phyloP scores from a whole-genome alignment of 257 asterid species.

The Coffea canephora region DNA sequence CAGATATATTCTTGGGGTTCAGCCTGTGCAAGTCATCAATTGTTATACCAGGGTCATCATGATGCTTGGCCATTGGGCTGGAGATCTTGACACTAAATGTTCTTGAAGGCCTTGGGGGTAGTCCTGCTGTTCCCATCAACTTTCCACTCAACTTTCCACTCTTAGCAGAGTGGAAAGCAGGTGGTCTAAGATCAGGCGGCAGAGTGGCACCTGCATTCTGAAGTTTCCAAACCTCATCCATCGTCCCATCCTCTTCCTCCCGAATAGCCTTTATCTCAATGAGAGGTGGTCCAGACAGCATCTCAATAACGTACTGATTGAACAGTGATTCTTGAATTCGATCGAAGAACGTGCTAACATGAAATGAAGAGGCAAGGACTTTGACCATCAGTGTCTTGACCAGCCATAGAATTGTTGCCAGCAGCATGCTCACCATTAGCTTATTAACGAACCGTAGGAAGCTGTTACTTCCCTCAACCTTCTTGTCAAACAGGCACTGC shows the following conservation, averaged over 20 bases:
- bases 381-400: slow-evolving; percentile 90
- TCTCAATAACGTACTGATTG: slow-evolving; percentile 80
- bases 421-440: slow-evolving; percentile 68
- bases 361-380: slow-evolving; percentile 88
- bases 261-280: slow-evolving; percentile 50
- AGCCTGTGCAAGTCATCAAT: slow-evolving; percentile 68
- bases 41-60: slow-evolving; percentile 51
- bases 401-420: slow-evolving; percentile 70
- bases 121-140: slow-evolving; percentile 25
- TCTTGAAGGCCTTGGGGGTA: slow-evolving; percentile 51
- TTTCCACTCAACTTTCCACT: slow-evolving; percentile 44
- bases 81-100: slow-evolving; percentile 50
- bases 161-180: slow-evolving; percentile 27
- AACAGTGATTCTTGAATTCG: slow-evolving; percentile 82
- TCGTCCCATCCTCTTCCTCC: slow-evolving; percentile 66
- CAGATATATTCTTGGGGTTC: slow-evolving; percentile 74
- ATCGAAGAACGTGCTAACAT: slow-evolving; percentile 92
- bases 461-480: slow-evolving; percentile 45
- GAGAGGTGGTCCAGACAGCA: slow-evolving; percentile 70
- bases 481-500: slow-evolving; percentile 68
- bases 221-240: slow-evolving; percentile 64
- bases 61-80: slow-evolving; percentile 37
- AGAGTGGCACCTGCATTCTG: slow-evolving; percentile 73
- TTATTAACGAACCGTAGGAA: slow-evolving; percentile 59
- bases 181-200: slow-evolving; percentile 63